Percentiles rank a stretch among this genome's conserved stretches.
Evolutionary conservation across 2,329 filamentous ascomycete genomes (phyloP).

Genomic region (Neonectria punicea): DNA sequence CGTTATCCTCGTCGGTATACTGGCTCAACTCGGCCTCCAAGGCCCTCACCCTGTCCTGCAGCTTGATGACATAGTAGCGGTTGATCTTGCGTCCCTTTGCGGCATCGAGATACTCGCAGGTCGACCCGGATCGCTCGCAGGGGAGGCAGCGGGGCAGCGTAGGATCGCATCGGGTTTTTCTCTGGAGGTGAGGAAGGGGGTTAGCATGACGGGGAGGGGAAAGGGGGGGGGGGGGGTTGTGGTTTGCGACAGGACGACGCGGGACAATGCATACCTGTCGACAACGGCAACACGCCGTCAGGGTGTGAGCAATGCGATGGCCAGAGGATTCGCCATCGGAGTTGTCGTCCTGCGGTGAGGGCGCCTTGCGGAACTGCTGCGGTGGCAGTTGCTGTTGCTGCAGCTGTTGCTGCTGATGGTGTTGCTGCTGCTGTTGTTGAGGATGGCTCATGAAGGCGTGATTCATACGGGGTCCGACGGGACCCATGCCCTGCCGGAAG

Average conservation of each 20-base stretch:
- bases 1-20: constrained; percentile 80
- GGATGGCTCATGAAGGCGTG: constrained; percentile 43
- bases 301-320: constrained; percentile 77
- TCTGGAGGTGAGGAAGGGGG: constrained; percentile 58
- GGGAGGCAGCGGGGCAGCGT: constrained; percentile 90
- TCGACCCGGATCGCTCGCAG: constrained; percentile 89
- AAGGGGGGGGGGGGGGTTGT: background rate
- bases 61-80: constrained; percentile 89
- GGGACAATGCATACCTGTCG: constrained; percentile 69
- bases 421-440: constrained; percentile 40
- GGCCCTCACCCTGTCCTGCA: constrained; percentile 86
- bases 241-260: constrained; percentile 14
- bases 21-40: constrained; percentile 85
- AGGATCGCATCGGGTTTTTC: constrained; percentile 96
- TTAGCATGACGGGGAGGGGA: constrained; percentile 25
- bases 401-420: constrained; percentile 29
- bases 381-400: constrained; percentile 39
- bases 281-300: constrained; percentile 84
- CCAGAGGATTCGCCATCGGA: constrained; percentile 62
- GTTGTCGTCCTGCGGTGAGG: constrained; percentile 52
- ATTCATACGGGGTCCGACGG: constrained; percentile 53
- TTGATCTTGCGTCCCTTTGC: constrained; percentile 87
- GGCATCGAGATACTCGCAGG: constrained; percentile 96
- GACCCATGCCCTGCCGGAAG: constrained; percentile 67
- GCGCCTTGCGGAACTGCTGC: constrained; percentile 44